A percentile compares a stretch with the other conserved stretches of the same genome.
These are phyloP conservation scores for Fragilariopsis cylindrus DNA, from an alignment of 108 stramenopile species.

Conservation along the genomic window DNA sequence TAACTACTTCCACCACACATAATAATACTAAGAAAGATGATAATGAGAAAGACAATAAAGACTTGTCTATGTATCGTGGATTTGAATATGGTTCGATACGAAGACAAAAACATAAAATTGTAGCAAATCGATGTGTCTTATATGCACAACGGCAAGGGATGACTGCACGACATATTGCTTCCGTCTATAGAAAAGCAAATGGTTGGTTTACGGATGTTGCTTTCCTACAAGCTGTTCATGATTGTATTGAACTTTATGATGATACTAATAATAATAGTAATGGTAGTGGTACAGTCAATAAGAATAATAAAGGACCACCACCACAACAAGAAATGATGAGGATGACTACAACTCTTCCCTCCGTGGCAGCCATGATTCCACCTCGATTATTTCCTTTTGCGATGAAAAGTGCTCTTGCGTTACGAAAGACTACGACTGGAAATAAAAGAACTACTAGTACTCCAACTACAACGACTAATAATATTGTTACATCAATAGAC, in stretches of 20 bases:
- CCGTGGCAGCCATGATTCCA: not conserved
- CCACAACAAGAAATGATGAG: not conserved
- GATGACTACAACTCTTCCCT: not conserved
- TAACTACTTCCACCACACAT: not conserved
- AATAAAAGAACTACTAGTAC: no score
- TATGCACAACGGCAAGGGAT: slow-evolving; percentile 5
- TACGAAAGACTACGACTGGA: not conserved
- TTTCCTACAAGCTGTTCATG: slow-evolving; percentile 11
- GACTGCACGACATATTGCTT: not conserved
- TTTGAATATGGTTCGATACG: not conserved
- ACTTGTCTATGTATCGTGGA: not conserved
- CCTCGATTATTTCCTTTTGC: not conserved
- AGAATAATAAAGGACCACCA: not conserved
- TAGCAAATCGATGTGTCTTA: not conserved
- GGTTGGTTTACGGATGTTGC: slow-evolving; percentile 10
- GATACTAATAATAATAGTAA: no score
- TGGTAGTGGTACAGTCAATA: not conserved
- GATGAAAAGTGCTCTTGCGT: not conserved
- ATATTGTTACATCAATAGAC: no score
- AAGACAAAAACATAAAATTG: slow-evolving; percentile 3
- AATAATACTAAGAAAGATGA: not conserved
- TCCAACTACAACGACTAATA: no score
- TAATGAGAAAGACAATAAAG: not conserved
- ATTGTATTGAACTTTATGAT: slow-evolving; percentile 4
- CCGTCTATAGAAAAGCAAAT: not conserved